These are phyloP conservation scores for Nicotiana undulata DNA, from an alignment of 257 asterid species.

Conservation along the genomic window DNA sequence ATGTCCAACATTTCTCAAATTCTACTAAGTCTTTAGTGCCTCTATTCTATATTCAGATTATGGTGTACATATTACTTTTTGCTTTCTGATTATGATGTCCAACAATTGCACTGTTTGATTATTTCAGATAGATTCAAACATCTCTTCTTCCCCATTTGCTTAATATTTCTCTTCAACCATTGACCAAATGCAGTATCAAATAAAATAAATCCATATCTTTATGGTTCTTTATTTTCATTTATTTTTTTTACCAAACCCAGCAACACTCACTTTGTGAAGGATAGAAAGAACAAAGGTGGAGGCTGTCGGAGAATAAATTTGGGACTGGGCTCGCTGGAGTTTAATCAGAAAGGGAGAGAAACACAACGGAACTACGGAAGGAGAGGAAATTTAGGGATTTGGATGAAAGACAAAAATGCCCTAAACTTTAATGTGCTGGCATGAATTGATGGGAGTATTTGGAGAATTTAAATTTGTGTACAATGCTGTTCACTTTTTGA, in stretches of 20 bases:
- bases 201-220: background rate
- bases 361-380: background rate
- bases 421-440: background rate
- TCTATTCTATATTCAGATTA: background rate
- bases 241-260: background rate
- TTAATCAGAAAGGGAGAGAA: background rate
- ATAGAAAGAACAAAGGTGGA: background rate
- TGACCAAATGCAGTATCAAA: background rate
- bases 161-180: background rate
- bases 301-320: background rate
- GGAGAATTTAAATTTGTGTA: background rate
- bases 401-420: background rate
- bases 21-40: background rate
- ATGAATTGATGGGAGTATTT: background rate
- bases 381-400: background rate
- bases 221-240: background rate
- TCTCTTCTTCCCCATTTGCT: background rate
- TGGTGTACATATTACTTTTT: background rate
- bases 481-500: background rate
- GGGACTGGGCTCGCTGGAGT: background rate
- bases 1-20: background rate
- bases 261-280: background rate
- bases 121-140: background rate
- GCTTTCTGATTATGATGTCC: background rate
- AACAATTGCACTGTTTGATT: background rate